Evolutionary conservation across 495 filamentous ascomycete genomes (phyloP), one percentile per base, ranked within the genome.

Genomic region (Oleoguttula mirabilis): DNA sequence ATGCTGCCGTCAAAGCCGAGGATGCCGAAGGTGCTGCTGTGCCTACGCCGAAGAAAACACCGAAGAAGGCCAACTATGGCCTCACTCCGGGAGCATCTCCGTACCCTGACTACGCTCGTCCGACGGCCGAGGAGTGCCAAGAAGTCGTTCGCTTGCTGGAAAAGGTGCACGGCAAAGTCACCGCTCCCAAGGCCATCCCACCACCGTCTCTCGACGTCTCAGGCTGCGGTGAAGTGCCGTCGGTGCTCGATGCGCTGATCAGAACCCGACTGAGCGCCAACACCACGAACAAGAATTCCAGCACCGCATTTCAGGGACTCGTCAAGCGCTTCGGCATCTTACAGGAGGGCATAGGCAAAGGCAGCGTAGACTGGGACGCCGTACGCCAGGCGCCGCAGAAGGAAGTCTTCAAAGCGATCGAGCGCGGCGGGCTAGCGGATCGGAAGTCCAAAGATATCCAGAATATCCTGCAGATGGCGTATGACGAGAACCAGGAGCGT

Each of bases 211-310:
- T 84, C 2, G 79, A 79, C 2, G 72, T 86, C 11, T 75, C 87
- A 14, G 88, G 88, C 1, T 98, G 90, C 51, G 90, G 90, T 11
- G 88, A 98, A 59, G 90, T 95, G 0, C 88, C 88, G 0, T 88
- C 79, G 15, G 77, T 95, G 0, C 69, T 98, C 0, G 90, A 96
- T 55, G 90, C 88, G 0, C 64, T 98, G 0, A 72, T 94, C 17
- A 73, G 87, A 19, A 94, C 87, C 0, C 56, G 80, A 3, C 69
- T 94, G 19, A 92, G 84, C 56, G 82, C 80, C 0, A 76, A 79
- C 5, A 90, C 84, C 0, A 76, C 73, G 0, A 70, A 73, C 40
- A 71, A 55, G 4, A 82, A 84, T 43, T 73, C 82, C 3, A 70
- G 77, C 43, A 63, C 58, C 28, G 80, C 87, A 6, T 79, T 95